Evolutionary conservation across 2,329 filamentous ascomycete species (phyloP).

Genomic region (Chrysoporthe austroafricana): DNA sequence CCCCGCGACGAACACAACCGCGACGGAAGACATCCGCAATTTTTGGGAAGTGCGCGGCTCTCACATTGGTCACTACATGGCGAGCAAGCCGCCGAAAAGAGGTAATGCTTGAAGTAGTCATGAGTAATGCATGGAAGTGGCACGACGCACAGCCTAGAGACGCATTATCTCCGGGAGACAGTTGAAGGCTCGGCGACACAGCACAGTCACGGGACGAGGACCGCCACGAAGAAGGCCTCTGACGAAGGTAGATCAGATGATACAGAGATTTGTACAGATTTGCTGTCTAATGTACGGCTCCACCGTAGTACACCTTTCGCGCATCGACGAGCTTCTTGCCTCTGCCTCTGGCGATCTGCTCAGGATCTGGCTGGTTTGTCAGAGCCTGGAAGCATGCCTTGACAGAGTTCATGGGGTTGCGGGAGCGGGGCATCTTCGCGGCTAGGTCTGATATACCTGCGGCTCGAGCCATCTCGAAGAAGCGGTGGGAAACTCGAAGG

Average conservation of each 20-base stretch:
- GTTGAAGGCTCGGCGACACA: neutral
- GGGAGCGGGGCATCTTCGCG: constrained; percentile 78
- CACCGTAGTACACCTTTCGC: constrained; percentile 95
- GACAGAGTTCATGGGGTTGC: constrained; percentile 97
- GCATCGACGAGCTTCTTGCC: constrained; percentile 97
- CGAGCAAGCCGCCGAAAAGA: neutral
- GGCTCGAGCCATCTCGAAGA: constrained; percentile 91
- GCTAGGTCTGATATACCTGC: constrained; percentile 87
- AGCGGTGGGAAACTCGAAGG: constrained; percentile 84
- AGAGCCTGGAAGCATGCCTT: constrained; percentile 88
- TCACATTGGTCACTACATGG: neutral
- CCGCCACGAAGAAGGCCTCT: neutral
- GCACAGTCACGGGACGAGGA: neutral
- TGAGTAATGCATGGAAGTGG: neutral
- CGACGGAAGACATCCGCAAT: neutral
- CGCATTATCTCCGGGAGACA: neutral
- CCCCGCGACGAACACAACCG: no score
- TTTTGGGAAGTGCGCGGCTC: neutral
- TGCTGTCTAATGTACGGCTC: constrained; percentile 61
- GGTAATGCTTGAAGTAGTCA: neutral
- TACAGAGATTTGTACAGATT: constrained; percentile 29
- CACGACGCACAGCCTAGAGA: neutral
- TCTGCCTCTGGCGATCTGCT: constrained; percentile 84
- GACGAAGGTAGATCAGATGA: constrained; percentile 9
- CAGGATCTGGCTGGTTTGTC: constrained; percentile 80